Evolutionary conservation across 2,329 filamentous ascomycete genomes (phyloP).

Genomic region (Exophiala phaeomuriformis): DNA sequence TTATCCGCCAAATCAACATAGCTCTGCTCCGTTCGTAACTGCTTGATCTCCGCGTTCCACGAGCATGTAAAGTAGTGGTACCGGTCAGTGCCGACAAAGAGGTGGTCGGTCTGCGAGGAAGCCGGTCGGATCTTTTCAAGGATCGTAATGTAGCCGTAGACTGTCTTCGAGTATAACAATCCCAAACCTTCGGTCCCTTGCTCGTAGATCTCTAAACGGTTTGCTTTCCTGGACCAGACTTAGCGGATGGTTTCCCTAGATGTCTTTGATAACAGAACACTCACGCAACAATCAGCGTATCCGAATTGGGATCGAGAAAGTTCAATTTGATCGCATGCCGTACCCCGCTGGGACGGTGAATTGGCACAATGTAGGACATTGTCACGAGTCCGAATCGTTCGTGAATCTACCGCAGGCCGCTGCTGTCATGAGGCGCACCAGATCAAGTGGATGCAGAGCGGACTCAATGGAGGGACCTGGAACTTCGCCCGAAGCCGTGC

Average conservation of each 20-base stretch:
- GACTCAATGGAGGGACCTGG: not conserved
- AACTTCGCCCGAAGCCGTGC: no score
- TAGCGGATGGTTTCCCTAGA: constrained; percentile 17
- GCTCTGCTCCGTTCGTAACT: constrained; percentile 51
- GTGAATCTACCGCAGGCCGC: not conserved
- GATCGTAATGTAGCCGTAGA: constrained; percentile 83
- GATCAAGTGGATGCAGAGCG: not conserved
- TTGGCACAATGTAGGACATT: constrained; percentile 93
- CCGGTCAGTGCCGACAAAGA: constrained; percentile 87
- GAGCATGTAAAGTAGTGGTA: constrained; percentile 83
- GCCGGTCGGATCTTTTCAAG: constrained; percentile 71
- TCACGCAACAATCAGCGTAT: constrained; percentile 83
- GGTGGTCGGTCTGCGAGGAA: constrained; percentile 66
- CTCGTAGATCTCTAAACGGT: constrained; percentile 77
- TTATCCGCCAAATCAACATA: constrained; percentile 56
- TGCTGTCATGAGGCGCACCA: not conserved
- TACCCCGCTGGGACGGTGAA: constrained; percentile 85
- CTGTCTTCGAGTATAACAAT: constrained; percentile 60
- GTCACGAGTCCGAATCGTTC: constrained; percentile 3
- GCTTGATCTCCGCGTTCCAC: constrained; percentile 60
- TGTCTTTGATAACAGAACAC: constrained; percentile 33
- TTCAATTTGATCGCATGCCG: constrained; percentile 77
- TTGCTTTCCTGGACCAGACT: constrained; percentile 58
- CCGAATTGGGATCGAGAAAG: constrained; percentile 65
- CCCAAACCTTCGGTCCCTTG: constrained; percentile 57